Base-by-base conservation (phyloP, 1,284 basidiomycete genomes). In the Pseudozyma thailandica region DNA sequence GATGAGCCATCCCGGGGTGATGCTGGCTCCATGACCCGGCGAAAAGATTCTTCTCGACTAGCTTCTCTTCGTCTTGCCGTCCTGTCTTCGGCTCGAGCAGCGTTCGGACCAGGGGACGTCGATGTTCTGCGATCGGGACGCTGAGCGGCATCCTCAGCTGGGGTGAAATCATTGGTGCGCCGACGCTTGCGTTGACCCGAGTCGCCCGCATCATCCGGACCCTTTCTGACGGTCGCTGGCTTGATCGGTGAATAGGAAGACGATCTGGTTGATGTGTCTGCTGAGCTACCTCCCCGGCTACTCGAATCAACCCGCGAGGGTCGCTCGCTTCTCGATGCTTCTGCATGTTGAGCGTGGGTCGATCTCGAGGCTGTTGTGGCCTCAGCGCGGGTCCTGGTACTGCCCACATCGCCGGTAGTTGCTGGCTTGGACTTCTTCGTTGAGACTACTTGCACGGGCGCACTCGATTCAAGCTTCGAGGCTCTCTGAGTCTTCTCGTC, bases 151-250 rank as follows among this genome's bases (percentile, higher is more conserved):
- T 44, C 25, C 8, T 61, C 54, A 6, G 50, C 27, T 2, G 58
- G 28, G 6, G 27, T 27, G 16, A 61, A 61, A 25, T 69, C 65
- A 30, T 69, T 50, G 13, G 65, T 69, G 35, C 65, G 57, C 15
- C 65, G 50, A 35, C 65, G 58, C 23, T 69, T 69, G 47, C 65
- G 58, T 30, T 51, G 57, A 8, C n/a, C 20, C 7, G 49, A 15
- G 9, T 66, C 54, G 3, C 35, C 16, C 4, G 13, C 20, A 1
- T 57, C 53, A 13, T 57, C 58, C 10, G 41, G 43, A 10, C 35
- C 37, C 21, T 57, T 39, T 9, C 46, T 49, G 4, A 35, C 21
- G 18, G 20, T 21, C 9, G 49, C 39, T 7, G 46, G 50, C 25
- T 58, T 68, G 16, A 28, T 30, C 4, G 49, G 15, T 1, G 63